Percentiles rank a stretch among this genome's conserved stretches.
These are phyloP conservation scores for Ceratobasidium sp. DNA, from an alignment of 1,284 basidiomycete genomes.

Conservation along the genomic window DNA sequence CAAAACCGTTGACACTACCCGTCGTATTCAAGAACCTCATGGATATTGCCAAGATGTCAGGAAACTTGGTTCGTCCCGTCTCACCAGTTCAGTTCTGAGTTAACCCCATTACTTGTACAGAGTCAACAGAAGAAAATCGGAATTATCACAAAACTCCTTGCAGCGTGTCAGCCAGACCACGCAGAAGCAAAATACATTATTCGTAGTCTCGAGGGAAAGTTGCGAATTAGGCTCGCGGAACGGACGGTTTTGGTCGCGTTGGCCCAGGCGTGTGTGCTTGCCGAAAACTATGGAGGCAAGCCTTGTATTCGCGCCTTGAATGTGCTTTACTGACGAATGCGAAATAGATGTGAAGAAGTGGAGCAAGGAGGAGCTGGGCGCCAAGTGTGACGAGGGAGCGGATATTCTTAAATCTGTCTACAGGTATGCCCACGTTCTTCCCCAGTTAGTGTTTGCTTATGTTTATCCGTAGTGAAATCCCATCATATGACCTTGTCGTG, in stretches of 20 bases:
- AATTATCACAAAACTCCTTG: conserved; percentile 94
- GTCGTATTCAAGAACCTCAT: conserved; percentile 88
- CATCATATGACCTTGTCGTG: conserved; percentile 94
- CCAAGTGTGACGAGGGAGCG: conserved; percentile 83
- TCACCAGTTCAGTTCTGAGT: neutral
- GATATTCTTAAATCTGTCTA: conserved; percentile 91
- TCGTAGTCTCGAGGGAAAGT: conserved; percentile 95
- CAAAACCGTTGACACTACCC: conserved; percentile 89
- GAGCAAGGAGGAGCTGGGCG: conserved; percentile 79
- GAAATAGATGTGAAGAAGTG: conserved; percentile 75
- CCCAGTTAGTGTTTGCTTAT: conserved; percentile 16
- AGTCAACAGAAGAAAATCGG: conserved; percentile 96
- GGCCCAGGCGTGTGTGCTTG: conserved; percentile 86
- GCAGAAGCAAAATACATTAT: conserved; percentile 96
- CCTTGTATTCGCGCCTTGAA: conserved; percentile 1
- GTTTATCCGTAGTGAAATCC: conserved; percentile 79
- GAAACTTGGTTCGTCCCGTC: conserved; percentile 75
- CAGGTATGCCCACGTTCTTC: conserved; percentile 67
- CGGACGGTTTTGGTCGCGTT: conserved; percentile 91
- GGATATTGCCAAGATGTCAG: conserved; percentile 88
- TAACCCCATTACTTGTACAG: conserved; percentile 58
- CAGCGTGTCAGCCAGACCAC: conserved; percentile 84
- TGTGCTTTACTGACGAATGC: conserved; percentile 16
- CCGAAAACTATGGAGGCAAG: conserved; percentile 77
- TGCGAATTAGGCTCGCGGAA: conserved; percentile 97